Conservation (phyloP, 345 rosid species). For the Syzygium aqueum region DNA sequence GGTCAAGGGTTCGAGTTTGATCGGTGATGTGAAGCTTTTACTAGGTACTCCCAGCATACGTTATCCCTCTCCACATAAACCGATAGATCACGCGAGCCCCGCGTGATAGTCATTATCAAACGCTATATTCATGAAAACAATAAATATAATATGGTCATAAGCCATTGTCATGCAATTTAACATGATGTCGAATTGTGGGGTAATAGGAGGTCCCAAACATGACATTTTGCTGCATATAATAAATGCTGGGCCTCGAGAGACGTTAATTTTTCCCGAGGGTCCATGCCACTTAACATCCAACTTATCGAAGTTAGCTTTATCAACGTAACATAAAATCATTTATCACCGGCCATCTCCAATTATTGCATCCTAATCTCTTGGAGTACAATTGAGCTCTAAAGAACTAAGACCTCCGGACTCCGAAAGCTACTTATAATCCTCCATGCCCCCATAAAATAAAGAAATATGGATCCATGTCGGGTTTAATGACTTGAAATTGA, state of each 20-base stretch:
- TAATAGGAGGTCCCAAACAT: not conserved
- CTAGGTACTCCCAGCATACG: fast-evolving
- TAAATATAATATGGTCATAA: not conserved
- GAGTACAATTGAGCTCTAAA: not conserved
- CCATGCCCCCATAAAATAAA: not conserved
- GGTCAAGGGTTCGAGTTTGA: not conserved
- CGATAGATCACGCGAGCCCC: not conserved
- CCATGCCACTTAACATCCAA: not conserved
- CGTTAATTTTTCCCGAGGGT: not conserved
- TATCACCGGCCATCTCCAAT: not conserved
- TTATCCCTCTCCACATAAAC: not conserved
- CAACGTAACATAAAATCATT: not conserved
- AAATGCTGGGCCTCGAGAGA: not conserved
- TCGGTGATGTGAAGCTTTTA: not conserved
- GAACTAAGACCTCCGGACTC: not conserved
- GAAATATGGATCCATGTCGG: not conserved
- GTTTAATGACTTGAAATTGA: not conserved
- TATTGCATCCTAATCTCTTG: not conserved
- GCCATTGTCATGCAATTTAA: not conserved
- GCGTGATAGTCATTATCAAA: not conserved
- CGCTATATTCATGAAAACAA: not conserved
- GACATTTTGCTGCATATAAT: not conserved
- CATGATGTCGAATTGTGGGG: not conserved
- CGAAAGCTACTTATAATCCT: not conserved
- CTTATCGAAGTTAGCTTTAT: not conserved